phyloP scores from a whole-genome alignment of 371 early-diverging fungal genomes.

The Dichotomocladium elegans region DNA sequence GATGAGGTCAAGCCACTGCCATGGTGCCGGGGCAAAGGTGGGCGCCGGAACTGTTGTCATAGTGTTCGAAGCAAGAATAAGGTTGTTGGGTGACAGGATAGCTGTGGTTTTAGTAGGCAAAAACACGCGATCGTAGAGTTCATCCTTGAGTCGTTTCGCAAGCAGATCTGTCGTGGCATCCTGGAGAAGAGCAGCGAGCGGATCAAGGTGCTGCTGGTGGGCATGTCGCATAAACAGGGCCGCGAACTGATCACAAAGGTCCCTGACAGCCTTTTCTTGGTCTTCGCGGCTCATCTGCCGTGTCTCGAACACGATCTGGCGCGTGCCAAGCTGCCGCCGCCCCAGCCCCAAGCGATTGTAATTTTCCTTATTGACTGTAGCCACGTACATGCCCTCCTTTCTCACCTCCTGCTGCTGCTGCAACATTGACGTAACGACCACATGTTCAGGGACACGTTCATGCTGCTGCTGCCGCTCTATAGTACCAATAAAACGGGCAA shows the following conservation, averaged over 20 bases:
- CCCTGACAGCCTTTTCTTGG: conserved; percentile 13
- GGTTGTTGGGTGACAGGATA: no score
- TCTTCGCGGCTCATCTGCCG: conserved; percentile 7
- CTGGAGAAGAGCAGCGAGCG: conserved; percentile 13
- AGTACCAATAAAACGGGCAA: conserved; percentile 9
- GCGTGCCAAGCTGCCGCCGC: conserved; percentile 10
- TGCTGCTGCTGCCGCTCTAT: conserved; percentile 5
- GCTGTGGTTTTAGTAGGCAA: no score
- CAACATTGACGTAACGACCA: conserved; percentile 19
- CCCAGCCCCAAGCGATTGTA: conserved; percentile 18
- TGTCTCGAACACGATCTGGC: conserved; percentile 25
- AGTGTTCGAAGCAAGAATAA: neutral
- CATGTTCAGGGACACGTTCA: conserved; percentile 16
- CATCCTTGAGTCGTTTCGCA: neutral
- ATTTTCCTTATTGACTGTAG: conserved; percentile 22
- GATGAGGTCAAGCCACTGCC: conserved; percentile 27
- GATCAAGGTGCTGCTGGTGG: conserved; percentile 15
- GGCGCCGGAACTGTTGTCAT: conserved; percentile 12
- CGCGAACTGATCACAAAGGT: conserved; percentile 18
- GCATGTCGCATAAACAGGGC: conserved; percentile 24
- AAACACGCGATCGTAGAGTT: conserved; percentile 11
- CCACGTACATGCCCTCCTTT: conserved; percentile 14
- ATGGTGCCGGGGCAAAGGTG: conserved; percentile 21
- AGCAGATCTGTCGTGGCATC: conserved; percentile 8
- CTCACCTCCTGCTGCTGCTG: neutral